Evolutionary conservation across 192 early-diverging fungal genomes (phyloP).

Genomic region (Funneliformis geosporum): DNA sequence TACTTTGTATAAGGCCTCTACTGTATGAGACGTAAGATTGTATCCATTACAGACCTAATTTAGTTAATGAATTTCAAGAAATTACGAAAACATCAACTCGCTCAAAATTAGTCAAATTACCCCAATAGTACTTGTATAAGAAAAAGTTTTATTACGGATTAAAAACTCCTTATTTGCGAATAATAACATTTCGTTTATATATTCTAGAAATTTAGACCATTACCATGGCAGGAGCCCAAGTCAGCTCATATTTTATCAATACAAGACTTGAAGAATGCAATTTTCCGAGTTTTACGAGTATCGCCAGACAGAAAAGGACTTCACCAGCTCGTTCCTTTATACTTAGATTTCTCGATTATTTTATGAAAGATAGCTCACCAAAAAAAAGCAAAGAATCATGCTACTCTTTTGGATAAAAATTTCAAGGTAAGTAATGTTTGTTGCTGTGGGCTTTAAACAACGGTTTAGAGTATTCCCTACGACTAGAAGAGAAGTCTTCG

Average conservation of each 20-base stretch:
- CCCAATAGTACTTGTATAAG: too few relatives aligned
- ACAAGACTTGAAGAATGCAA: background rate
- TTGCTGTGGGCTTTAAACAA: background rate
- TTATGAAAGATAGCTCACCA: background rate
- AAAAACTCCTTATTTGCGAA: too few relatives aligned
- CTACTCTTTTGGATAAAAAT: background rate
- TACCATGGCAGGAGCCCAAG: background rate
- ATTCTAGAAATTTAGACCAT: too few relatives aligned
- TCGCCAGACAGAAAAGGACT: background rate
- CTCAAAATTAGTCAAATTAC: too few relatives aligned
- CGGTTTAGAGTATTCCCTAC: background rate
- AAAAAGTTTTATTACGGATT: too few relatives aligned
- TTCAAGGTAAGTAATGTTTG: background rate
- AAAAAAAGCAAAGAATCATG: background rate
- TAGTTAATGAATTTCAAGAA: too few relatives aligned
- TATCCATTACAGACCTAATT: too few relatives aligned
- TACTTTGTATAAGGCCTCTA: too few relatives aligned
- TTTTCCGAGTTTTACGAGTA: background rate
- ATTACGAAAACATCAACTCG: too few relatives aligned
- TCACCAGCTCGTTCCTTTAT: background rate
- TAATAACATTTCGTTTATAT: too few relatives aligned
- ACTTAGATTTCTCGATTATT: slow-evolving; percentile 5
- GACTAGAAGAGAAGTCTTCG: background rate
- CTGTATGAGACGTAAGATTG: too few relatives aligned
- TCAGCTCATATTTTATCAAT: background rate